These are phyloP conservation scores for Plenodomus tracheiphilus DNA, from an alignment of 2,329 filamentous ascomycete genomes.

Conservation along the genomic window DNA sequence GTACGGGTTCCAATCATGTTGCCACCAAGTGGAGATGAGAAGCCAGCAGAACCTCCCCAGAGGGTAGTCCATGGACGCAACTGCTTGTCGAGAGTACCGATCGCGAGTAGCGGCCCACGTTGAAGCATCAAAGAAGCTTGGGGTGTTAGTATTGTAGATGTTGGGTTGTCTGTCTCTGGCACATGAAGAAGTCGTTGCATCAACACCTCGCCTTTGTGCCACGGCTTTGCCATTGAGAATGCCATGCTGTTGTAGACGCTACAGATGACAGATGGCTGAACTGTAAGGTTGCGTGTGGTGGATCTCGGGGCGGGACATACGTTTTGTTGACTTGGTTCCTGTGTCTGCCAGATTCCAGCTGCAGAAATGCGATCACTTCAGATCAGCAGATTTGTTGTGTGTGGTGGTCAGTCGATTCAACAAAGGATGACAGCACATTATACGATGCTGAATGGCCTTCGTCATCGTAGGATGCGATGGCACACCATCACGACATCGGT, in stretches of 20 bases:
- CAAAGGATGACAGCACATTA: no score
- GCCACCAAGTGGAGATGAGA: slow-evolving; percentile 65
- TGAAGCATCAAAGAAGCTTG: slow-evolving; percentile 64
- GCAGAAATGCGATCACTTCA: background rate
- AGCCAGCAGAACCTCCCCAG: slow-evolving; percentile 74
- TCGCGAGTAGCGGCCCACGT: slow-evolving; percentile 67
- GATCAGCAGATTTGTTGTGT: no score
- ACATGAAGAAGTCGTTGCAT: slow-evolving; percentile 67
- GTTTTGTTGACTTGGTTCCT: no score
- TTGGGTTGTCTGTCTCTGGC: slow-evolving; percentile 67
- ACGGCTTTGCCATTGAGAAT: slow-evolving; percentile 53
- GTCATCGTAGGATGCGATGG: background rate
- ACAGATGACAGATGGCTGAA: no score
- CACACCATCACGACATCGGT: background rate
- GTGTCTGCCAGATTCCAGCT: no score
- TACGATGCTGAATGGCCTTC: no score
- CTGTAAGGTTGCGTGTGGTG: no score
- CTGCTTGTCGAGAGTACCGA: slow-evolving; percentile 70
- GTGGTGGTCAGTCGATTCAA: no score
- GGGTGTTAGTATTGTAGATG: slow-evolving; percentile 63
- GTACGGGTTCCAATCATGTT: slow-evolving; percentile 67
- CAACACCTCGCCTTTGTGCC: slow-evolving; percentile 67
- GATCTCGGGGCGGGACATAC: no score
- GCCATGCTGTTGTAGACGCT: slow-evolving; percentile 36
- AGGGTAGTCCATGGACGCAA: slow-evolving; percentile 75